Evolutionary conservation across 2,329 filamentous ascomycete genomes (phyloP), one percentile per base, ranked within the genome.

Genomic region (Talaromyces piceae): DNA sequence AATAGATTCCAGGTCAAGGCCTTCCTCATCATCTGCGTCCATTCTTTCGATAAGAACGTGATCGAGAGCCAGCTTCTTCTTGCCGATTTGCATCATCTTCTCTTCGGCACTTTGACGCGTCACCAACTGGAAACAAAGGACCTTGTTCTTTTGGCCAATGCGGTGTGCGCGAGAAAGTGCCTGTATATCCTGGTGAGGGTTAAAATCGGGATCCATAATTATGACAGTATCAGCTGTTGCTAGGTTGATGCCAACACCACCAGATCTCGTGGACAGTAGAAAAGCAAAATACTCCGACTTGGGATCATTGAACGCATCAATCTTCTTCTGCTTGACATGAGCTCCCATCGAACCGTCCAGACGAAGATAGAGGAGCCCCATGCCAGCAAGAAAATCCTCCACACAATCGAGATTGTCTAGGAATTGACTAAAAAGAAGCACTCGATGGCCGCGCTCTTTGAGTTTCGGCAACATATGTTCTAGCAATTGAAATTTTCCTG

Each of bases 181-280:
- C 67, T 98, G 93, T 37, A 98, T 87, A 62, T 98, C 94, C 68
- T 98, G 93, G 63, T 98, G 93, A 0, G 93, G 93, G 56, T 98
- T 98, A 75, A 95, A 97, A 64, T 98, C 93, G 0, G 89, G 89
- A 61, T 98, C 91, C 58, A 97, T 82, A 58, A 98, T 96, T 57
- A 98, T 96, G 55, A 98, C 94, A 0, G 93, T 98, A 63, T 98
- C 93, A 2, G 93, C 93, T 6, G 91, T 95, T 0, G 93, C 93
- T 50, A 98, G 77, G 64, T 98, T 98, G 74, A 98, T 98, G 13
- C 93, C 94, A 0, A 98, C 91, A 61, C 94, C 93, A 49, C 93
- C 93, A 16, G 94, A 91, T 56, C 93, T 84, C 3, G 94, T 98
- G 0, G 91, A 97, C 0, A 98, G 77, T 16, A 98, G 71, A 69